Evolutionary conservation across 108 stramenopile genomes (phyloP).

Genomic region (Cafeteria roenbergensis): DNA sequence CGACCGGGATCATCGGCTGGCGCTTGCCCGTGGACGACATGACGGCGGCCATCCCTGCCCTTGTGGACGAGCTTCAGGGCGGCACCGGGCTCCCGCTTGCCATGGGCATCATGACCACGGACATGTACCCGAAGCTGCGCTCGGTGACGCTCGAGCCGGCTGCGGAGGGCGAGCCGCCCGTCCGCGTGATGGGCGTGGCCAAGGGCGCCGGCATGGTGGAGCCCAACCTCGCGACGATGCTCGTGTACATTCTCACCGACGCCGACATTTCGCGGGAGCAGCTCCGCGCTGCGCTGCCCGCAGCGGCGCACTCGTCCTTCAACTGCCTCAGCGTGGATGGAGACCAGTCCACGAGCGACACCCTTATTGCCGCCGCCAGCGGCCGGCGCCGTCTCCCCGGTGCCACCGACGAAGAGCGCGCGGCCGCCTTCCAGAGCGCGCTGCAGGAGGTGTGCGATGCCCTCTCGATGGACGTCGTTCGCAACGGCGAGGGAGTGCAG

Average conservation of each 20-base stretch:
- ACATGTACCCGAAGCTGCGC: slow-evolving; percentile 45
- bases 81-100: slow-evolving; percentile 67
- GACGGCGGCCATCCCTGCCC: slow-evolving; percentile 57
- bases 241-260: slow-evolving; percentile 83
- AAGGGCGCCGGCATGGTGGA: slow-evolving; percentile 99
- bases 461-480: slow-evolving; percentile 78
- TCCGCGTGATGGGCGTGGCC: slow-evolving; percentile 36
- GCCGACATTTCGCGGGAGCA: slow-evolving; percentile 50
- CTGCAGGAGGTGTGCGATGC: slow-evolving; percentile 57
- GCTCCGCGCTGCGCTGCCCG: slow-evolving; percentile 57
- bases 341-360: slow-evolving; percentile 84
- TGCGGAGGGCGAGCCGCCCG: not conserved
- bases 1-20: slow-evolving; percentile 97
- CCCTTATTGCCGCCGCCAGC: slow-evolving; percentile 64
- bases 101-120: slow-evolving; percentile 52
- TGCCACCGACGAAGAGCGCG: slow-evolving; percentile 32
- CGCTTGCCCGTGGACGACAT: slow-evolving; percentile 72
- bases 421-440: slow-evolving; percentile 59
- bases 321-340: slow-evolving; percentile 87
- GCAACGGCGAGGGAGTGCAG: slow-evolving; percentile 93
- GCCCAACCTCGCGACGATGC: slow-evolving; percentile 92
- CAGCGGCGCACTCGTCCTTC: slow-evolving; percentile 61
- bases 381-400: slow-evolving; percentile 50
- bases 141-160: not conserved
- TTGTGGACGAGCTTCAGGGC: slow-evolving; percentile 52